Percentiles rank a stretch among this genome's conserved stretches.
These are phyloP conservation scores for Aspergillus vadensis DNA, from an alignment of 2,329 filamentous ascomycete genomes.

Conservation along the genomic window DNA sequence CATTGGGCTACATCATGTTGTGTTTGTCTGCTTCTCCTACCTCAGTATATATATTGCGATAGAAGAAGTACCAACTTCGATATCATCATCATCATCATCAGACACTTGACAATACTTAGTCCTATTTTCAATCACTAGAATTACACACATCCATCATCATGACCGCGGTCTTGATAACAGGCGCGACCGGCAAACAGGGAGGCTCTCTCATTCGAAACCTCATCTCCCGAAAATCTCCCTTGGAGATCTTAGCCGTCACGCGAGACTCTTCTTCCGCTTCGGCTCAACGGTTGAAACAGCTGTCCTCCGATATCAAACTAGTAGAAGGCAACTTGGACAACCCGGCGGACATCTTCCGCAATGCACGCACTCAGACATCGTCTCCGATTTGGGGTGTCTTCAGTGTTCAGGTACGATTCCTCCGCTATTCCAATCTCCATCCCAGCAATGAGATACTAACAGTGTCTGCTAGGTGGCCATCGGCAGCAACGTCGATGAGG, in stretches of 20 bases:
- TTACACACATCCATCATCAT: slow-evolving; percentile 19
- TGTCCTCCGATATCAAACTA: slow-evolving; percentile 53
- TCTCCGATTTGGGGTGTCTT: slow-evolving; percentile 61
- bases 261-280: slow-evolving; percentile 55
- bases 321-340: slow-evolving; percentile 62
- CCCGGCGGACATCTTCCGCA: slow-evolving; percentile 52
- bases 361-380: slow-evolving; percentile 40
- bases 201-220: slow-evolving; percentile 38
- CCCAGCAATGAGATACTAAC: not conserved
- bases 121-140: too few relatives aligned
- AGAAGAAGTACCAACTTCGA: too few relatives aligned
- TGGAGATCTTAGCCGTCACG: slow-evolving; percentile 62
- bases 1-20: not conserved
- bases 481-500: slow-evolving; percentile 24
- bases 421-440: not conserved
- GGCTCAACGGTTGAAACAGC: slow-evolving; percentile 51
- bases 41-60: too few relatives aligned
- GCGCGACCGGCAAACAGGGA: slow-evolving; percentile 40
- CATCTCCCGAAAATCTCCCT: slow-evolving; percentile 32
- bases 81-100: too few relatives aligned
- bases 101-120: too few relatives aligned
- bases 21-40: too few relatives aligned
- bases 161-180: slow-evolving; percentile 13
- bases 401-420: slow-evolving; percentile 56
- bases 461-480: not conserved